Percentiles rank a stretch among this genome's conserved stretches.
These are phyloP conservation scores for Cordia subcordata DNA, from an alignment of 257 asterid genomes.

Conservation along the genomic window DNA sequence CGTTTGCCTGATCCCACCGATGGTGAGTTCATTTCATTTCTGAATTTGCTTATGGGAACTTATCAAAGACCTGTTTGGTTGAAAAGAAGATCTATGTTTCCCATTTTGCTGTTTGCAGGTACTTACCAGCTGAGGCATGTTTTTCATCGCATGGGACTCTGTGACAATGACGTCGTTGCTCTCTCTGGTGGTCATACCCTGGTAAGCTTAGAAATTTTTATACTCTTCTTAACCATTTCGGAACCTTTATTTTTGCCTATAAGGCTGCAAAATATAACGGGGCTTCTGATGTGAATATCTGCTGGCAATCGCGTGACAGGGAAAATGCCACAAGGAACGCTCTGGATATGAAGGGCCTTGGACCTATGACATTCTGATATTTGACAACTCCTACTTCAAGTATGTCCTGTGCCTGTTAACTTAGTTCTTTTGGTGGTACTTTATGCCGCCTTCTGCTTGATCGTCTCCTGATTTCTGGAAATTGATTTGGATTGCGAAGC, in stretches of 20 bases:
- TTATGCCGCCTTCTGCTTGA: background rate
- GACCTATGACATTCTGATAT: constrained; percentile 49
- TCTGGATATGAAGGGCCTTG: constrained; percentile 54
- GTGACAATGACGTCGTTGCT: constrained; percentile 71
- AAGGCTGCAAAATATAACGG: too few species aligned
- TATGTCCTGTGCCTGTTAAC: too few species aligned
- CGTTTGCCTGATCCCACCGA: constrained; percentile 79
- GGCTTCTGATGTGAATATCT: background rate
- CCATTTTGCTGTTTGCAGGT: constrained; percentile 31
- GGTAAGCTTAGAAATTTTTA: constrained; percentile 24
- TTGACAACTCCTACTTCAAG: constrained; percentile 38
- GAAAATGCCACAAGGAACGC: constrained; percentile 25
- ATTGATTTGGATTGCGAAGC: too few species aligned
- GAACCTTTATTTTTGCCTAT: background rate
- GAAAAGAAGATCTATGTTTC: background rate
- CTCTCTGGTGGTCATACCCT: constrained; percentile 91
- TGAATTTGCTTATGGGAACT: background rate
- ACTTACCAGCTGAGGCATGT: constrained; percentile 75
- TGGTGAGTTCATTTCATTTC: constrained; percentile 35
- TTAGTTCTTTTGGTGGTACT: background rate
- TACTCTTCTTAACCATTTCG: background rate
- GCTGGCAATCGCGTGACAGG: background rate
- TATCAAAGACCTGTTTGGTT: background rate
- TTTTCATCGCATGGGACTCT: constrained; percentile 81
- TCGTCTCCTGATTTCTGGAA: background rate